These are phyloP conservation scores for Nicotiana noctiflora DNA, from an alignment of 257 asterid genomes.

Conservation along the genomic window DNA sequence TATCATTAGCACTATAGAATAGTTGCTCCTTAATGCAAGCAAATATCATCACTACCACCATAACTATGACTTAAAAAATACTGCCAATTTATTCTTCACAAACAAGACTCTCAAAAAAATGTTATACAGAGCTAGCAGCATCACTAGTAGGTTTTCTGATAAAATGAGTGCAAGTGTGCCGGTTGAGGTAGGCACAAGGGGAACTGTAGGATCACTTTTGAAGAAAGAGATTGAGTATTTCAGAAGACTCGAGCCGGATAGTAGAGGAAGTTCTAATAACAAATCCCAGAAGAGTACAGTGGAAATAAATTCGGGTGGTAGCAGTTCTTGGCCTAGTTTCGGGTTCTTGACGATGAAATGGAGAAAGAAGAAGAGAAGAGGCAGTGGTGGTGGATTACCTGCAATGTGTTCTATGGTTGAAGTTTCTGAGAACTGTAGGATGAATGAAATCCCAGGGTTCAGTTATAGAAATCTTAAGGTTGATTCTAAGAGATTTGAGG, in stretches of 20 bases:
- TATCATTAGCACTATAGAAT: constrained; percentile 11
- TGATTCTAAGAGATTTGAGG: constrained; percentile 52
- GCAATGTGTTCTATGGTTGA: constrained; percentile 39
- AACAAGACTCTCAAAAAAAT: neutral
- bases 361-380: constrained; percentile 57
- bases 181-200: constrained; percentile 64
- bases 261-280: neutral
- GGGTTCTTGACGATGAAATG: constrained; percentile 33
- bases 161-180: constrained; percentile 33
- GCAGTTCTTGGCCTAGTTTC: constrained; percentile 48
- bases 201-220: constrained; percentile 77
- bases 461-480: constrained; percentile 59
- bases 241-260: constrained; percentile 18
- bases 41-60: neutral
- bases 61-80: neutral
- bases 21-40: constrained; percentile 19
- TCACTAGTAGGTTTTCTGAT: constrained; percentile 7
- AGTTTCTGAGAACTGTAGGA: constrained; percentile 23
- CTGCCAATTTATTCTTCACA: too few species aligned
- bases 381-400: constrained; percentile 34
- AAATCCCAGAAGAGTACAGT: constrained; percentile 1
- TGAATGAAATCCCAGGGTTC: constrained; percentile 41
- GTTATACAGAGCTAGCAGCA: constrained; percentile 11
- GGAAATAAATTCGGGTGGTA: constrained; percentile 27
- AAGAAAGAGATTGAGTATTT: constrained; percentile 80